Conservation (phyloP, 2,329 filamentous ascomycete genomes). For the Calycina marina region DNA sequence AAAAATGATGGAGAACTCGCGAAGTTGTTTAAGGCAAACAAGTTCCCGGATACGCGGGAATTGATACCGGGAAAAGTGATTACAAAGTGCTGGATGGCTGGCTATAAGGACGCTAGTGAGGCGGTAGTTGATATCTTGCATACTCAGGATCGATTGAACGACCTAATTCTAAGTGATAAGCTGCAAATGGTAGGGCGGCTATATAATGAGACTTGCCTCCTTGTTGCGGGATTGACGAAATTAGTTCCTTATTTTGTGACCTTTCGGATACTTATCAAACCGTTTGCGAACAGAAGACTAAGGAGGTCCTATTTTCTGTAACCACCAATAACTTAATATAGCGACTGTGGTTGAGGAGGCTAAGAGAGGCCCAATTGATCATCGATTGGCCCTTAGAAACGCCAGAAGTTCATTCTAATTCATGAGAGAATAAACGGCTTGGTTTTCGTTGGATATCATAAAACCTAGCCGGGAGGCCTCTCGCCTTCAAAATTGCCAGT, state of each 20-base stretch:
- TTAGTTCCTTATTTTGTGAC: background rate
- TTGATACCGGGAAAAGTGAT: conserved; percentile 3
- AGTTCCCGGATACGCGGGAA: conserved; percentile 1
- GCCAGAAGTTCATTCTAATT: too few relatives aligned
- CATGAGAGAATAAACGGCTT: too few relatives aligned
- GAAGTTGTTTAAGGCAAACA: conserved; percentile 2
- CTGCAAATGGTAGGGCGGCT: background rate
- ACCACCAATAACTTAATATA: too few relatives aligned
- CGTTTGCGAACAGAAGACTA: background rate
- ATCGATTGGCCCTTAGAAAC: too few relatives aligned
- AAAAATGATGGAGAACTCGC: conserved; percentile 4
- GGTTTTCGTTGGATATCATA: too few relatives aligned
- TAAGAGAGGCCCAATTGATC: too few relatives aligned
- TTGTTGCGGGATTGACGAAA: background rate
- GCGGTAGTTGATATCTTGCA: conserved; percentile 2
- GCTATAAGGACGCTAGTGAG: conserved; percentile 3
- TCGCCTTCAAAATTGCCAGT: too few relatives aligned
- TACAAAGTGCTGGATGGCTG: conserved; percentile 4
- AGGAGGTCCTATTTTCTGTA: too few relatives aligned
- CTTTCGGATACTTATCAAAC: background rate
- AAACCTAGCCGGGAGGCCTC: too few relatives aligned
- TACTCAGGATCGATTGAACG: conserved; percentile 1
- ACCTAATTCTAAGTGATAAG: background rate
- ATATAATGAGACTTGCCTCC: background rate
- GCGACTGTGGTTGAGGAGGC: too few relatives aligned